These are phyloP conservation scores for Borovskyia barvae DNA, from an alignment of 208 protist genomes.

Conservation along the genomic window DNA sequence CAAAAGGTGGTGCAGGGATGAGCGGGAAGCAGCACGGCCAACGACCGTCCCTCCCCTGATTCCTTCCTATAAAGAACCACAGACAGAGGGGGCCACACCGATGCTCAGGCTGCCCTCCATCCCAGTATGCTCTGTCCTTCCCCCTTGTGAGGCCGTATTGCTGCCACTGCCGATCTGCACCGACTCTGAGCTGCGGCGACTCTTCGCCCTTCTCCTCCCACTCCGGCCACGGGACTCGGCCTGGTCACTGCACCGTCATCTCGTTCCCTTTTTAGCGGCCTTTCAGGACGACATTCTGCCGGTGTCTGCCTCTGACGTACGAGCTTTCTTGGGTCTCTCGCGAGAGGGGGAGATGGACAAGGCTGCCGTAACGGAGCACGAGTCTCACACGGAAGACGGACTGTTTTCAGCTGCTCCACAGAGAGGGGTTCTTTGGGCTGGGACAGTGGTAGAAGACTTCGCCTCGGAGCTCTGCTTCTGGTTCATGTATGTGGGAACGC, in stretches of 20 bases:
- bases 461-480: slow-evolving; percentile 13
- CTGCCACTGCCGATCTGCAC: slow-evolving; percentile 3
- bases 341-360: neutral
- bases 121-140: too few relatives aligned
- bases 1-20: too few relatives aligned
- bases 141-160: neutral
- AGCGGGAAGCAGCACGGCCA: too few relatives aligned
- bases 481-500: slow-evolving; percentile 13
- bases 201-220: slow-evolving; percentile 4
- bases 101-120: too few relatives aligned
- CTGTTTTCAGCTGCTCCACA: too few relatives aligned
- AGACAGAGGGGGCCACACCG: too few relatives aligned
- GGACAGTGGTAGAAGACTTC: neutral
- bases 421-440: too few relatives aligned
- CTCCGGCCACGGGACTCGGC: neutral
- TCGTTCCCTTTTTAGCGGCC: slow-evolving; percentile 14
- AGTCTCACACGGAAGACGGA: too few relatives aligned
- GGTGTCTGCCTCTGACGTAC: neutral
- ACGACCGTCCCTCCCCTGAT: too few relatives aligned
- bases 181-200: neutral
- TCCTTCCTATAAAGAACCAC: too few relatives aligned
- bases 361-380: too few relatives aligned
- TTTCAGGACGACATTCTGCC: slow-evolving; percentile 5
- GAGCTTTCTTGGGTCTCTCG: slow-evolving; percentile 4
- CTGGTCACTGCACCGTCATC: slow-evolving; percentile 10